These are phyloP conservation scores for Stemphylium vesicarium DNA, from an alignment of 2,329 filamentous ascomycete species.

Conservation along the genomic window DNA sequence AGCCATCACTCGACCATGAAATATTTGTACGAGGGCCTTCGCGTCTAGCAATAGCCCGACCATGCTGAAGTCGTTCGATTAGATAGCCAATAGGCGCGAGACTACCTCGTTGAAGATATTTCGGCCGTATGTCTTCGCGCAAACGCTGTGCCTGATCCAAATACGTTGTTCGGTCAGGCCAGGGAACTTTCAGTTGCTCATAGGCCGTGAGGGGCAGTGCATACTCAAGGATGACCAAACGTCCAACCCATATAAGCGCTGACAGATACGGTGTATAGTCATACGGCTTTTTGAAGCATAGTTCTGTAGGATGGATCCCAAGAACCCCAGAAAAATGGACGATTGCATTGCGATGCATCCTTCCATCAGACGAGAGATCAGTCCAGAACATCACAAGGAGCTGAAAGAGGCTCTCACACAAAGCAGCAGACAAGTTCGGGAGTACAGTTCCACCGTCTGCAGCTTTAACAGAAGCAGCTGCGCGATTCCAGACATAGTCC, in stretches of 20 bases:
- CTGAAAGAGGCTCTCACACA: conserved; percentile 10
- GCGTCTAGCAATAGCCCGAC: no score
- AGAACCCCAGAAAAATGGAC: conserved; percentile 12
- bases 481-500: conserved; percentile 10
- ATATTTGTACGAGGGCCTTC: no score
- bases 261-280: conserved; percentile 11
- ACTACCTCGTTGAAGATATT: no score
- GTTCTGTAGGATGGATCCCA: conserved; percentile 10
- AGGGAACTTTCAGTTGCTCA: conserved; percentile 7
- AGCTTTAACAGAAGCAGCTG: conserved; percentile 1
- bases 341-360: conserved; percentile 5
- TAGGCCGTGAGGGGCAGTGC: conserved; percentile 10
- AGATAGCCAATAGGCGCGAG: no score
- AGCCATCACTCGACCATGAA: no score
- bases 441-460: conserved; percentile 6
- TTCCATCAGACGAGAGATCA: conserved; percentile 8
- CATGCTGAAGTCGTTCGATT: no score
- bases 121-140: no score
- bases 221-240: conserved; percentile 10
- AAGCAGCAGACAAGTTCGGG: neutral
- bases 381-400: conserved; percentile 19
- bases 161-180: neutral
- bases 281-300: conserved; percentile 9
- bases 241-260: conserved; percentile 9
- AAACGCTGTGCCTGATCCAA: no score